These are phyloP conservation scores for Coprinopsis sp. DNA, from an alignment of 768 basidiomycete genomes.

Conservation along the genomic window DNA sequence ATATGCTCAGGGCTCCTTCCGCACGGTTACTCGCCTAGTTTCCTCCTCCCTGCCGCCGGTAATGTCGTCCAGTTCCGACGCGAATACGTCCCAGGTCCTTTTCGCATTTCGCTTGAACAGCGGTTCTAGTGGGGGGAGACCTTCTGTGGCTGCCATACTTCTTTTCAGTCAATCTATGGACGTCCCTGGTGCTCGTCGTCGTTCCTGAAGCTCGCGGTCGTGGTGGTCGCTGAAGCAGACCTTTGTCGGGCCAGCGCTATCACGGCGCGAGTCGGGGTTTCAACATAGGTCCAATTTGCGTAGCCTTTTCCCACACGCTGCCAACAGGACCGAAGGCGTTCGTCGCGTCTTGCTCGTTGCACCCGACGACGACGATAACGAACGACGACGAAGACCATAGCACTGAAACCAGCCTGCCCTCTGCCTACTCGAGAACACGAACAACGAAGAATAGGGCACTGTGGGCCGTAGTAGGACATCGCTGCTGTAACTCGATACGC, in stretches of 20 bases:
- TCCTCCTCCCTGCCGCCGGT: slow-evolving; percentile 63
- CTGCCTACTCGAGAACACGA: neutral
- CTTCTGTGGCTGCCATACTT: slow-evolving; percentile 36
- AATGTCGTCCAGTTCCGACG: slow-evolving; percentile 46
- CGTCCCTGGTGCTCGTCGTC: slow-evolving; percentile 3
- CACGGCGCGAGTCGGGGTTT: too few relatives aligned
- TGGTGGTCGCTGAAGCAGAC: too few relatives aligned
- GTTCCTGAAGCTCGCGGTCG: neutral
- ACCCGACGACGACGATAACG: neutral
- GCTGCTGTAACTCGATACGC: neutral
- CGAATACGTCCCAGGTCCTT: slow-evolving; percentile 68
- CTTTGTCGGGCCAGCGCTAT: too few relatives aligned
- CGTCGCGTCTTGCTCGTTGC: neutral
- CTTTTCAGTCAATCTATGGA: neutral
- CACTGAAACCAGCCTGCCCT: too few relatives aligned
- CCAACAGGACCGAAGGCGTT: too few relatives aligned
- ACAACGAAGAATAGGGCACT: neutral
- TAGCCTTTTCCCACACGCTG: too few relatives aligned
- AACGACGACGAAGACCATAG: neutral
- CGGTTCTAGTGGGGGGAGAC: slow-evolving; percentile 63
- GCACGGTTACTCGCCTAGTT: slow-evolving; percentile 50
- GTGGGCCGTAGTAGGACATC: neutral
- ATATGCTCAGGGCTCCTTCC: neutral
- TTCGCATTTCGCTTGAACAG: slow-evolving; percentile 62
- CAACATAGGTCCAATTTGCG: too few relatives aligned